Evolutionary conservation across 805 yeast genomes (phyloP).

Genomic region (Lipomyces sp.): DNA sequence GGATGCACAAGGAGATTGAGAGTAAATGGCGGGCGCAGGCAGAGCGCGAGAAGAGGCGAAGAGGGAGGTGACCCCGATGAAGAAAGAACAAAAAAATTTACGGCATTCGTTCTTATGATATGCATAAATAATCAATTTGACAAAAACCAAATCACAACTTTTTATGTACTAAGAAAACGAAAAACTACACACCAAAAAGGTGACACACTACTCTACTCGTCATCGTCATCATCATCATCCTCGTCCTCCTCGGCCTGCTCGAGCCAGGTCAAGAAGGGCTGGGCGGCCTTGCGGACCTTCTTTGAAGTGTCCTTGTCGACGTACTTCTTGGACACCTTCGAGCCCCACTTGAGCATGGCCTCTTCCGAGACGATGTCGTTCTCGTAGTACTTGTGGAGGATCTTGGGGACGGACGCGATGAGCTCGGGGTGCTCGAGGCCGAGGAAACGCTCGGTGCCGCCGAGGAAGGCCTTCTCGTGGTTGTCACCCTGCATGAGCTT

Average conservation of each 20-base stretch:
- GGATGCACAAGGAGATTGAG: too few species aligned
- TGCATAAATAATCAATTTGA: too few species aligned
- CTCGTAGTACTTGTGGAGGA: constrained; percentile 77
- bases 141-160: too few species aligned
- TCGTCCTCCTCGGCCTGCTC: constrained; percentile 80
- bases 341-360: constrained; percentile 76
- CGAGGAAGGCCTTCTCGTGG: constrained; percentile 84
- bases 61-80: too few species aligned
- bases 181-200: neutral
- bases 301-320: constrained; percentile 89
- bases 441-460: constrained; percentile 91
- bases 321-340: constrained; percentile 86
- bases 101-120: too few species aligned
- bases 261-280: constrained; percentile 92
- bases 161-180: neutral
- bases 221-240: constrained; percentile 40
- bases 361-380: constrained; percentile 83
- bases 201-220: constrained; percentile 10
- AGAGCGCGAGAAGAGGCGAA: too few species aligned
- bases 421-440: constrained; percentile 76
- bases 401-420: constrained; percentile 71
- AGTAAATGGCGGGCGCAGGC: too few species aligned
- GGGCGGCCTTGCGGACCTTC: constrained; percentile 93
- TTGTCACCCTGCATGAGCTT: constrained; percentile 62
- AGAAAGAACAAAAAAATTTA: too few species aligned